Evolutionary conservation across 129 eudicot species (phyloP).

Genomic region (Helichrysum umbraculigerum): DNA sequence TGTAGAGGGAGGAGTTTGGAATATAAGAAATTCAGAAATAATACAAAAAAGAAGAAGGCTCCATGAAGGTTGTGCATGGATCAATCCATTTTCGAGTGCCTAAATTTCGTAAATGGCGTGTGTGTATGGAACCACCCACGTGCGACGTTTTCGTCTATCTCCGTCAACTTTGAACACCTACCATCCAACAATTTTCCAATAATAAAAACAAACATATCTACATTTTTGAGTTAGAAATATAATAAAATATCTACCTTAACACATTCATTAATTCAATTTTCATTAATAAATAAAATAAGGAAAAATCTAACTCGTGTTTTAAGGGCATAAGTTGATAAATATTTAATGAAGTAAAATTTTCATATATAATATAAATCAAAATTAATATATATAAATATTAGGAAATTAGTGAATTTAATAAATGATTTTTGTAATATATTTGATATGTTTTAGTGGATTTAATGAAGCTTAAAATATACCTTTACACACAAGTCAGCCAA

Average conservation of each 20-base stretch:
- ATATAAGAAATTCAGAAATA: neutral
- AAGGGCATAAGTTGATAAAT: no score
- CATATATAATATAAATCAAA: no score
- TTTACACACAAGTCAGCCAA: no score
- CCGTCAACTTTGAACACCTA: conserved; percentile 35
- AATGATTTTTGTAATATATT: no score
- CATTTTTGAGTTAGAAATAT: neutral
- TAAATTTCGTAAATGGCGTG: conserved; percentile 27
- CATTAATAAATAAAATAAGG: no score
- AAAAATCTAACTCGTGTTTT: no score
- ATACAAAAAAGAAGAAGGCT: conserved; percentile 21
- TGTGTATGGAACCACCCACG: conserved; percentile 21
- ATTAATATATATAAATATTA: no score
- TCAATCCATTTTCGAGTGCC: neutral
- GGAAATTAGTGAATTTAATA: no score
- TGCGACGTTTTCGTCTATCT: conserved; percentile 6
- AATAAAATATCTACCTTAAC: neutral
- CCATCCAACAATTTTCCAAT: conserved; percentile 22
- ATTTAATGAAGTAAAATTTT: no score
- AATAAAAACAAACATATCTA: neutral
- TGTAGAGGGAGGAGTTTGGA: neutral
- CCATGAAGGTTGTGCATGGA: conserved; percentile 18
- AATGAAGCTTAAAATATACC: no score
- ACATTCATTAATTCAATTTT: neutral
- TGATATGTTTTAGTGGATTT: no score